Conservation (phyloP, 2,329 filamentous ascomycete genomes). For the Paraphoma sp. region DNA sequence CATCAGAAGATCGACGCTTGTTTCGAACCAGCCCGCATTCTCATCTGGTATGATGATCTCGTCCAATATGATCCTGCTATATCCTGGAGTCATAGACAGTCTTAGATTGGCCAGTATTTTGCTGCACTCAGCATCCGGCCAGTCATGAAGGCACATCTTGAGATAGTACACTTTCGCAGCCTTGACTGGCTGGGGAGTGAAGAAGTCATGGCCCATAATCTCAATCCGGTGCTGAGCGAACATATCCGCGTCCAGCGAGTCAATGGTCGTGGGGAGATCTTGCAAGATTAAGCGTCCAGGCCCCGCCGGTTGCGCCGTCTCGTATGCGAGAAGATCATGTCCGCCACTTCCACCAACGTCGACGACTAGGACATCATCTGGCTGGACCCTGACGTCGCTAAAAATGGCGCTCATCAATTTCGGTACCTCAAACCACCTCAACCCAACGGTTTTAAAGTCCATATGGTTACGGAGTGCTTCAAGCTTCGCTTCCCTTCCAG, state of each 20-base stretch:
- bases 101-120: conserved; percentile 18
- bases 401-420: neutral
- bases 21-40: conserved; percentile 2
- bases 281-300: conserved; percentile 57
- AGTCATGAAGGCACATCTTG: conserved; percentile 31
- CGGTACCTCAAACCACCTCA: neutral
- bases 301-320: conserved; percentile 35
- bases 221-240: conserved; percentile 24
- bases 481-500: neutral
- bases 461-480: neutral
- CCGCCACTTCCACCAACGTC: neutral
- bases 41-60: conserved; percentile 20
- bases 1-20: conserved; percentile 12
- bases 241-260: conserved; percentile 31
- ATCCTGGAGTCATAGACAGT: conserved; percentile 20
- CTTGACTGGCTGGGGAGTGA: conserved; percentile 55
- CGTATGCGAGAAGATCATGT: neutral
- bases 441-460: neutral
- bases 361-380: neutral
- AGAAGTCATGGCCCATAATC: conserved; percentile 53
- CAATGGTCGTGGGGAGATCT: conserved; percentile 42
- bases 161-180: conserved; percentile 28
- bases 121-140: conserved; percentile 23
- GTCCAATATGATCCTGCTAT: conserved; percentile 24
- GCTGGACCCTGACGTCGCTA: neutral